Evolutionary conservation across 257 asterid species (phyloP).

Genomic region (Striga asiatica): DNA sequence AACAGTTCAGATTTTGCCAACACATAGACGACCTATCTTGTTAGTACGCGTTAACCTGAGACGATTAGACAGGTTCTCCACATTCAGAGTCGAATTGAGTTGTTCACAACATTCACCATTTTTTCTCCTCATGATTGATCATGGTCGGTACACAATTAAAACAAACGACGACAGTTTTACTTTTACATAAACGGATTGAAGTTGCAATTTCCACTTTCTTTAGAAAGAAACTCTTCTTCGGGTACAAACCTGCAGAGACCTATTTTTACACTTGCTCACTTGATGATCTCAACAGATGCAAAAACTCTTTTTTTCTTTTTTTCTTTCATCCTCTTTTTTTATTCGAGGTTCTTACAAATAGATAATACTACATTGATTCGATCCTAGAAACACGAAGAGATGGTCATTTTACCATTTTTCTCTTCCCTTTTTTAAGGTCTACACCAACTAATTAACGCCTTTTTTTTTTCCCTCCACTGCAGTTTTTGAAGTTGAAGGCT

Average conservation of each 20-base stretch:
- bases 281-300: conserved; percentile 15
- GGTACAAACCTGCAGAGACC: conserved; percentile 9
- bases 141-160: no score
- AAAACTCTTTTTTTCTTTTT: not conserved
- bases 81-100: not conserved
- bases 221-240: not conserved
- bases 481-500: conserved; percentile 20
- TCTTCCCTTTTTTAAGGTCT: conserved; percentile 19
- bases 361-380: no score
- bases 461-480: conserved; percentile 25
- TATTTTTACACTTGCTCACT: conserved; percentile 22
- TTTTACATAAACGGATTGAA: no score
- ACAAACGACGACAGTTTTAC: not conserved
- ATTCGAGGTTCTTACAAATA: conserved; percentile 25
- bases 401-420: conserved; percentile 11
- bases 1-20: no score
- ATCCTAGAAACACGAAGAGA: conserved; percentile 23
- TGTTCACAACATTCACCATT: not conserved
- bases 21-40: no score
- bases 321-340: not conserved
- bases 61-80: not conserved
- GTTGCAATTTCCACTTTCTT: not conserved
- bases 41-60: not conserved
- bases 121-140: no score
- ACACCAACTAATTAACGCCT: conserved; percentile 14